Percentiles rank a stretch among this genome's conserved stretches.
These are phyloP conservation scores for Mycena olivaceomarginata DNA, from an alignment of 768 basidiomycete species.

Conservation along the genomic window DNA sequence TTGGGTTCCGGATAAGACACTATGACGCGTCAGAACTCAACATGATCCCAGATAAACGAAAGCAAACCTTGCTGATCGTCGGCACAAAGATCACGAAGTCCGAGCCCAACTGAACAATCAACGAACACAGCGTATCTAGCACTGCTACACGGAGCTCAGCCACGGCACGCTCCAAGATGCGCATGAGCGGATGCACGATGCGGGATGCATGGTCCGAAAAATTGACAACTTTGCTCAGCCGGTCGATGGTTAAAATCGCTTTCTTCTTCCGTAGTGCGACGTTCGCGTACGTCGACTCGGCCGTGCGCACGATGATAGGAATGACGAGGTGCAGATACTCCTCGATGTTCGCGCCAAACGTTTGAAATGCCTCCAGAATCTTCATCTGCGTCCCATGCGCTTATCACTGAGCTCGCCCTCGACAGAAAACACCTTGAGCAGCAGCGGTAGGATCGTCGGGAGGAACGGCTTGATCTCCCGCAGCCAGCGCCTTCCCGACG, in stretches of 20 bases:
- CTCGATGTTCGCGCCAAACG: conserved; percentile 97
- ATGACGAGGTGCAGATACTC: conserved; percentile 98
- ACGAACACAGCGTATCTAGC: conserved; percentile 94
- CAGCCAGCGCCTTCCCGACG: conserved; percentile 93
- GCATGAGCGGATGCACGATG: conserved; percentile 96
- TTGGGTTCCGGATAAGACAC: conserved; percentile 86
- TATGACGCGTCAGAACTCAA: conserved; percentile 52
- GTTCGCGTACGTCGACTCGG: conserved; percentile 87
- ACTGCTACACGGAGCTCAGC: conserved; percentile 90
- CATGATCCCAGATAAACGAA: background rate
- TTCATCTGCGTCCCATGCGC: conserved; percentile 88
- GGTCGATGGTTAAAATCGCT: conserved; percentile 95
- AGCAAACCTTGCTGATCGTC: conserved; percentile 93
- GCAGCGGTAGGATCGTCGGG: conserved; percentile 91
- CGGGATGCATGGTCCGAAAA: conserved; percentile 98
- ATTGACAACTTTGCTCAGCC: conserved; percentile 93
- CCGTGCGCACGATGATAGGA: conserved; percentile 94
- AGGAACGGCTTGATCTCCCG: conserved; percentile 99
- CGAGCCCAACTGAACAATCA: conserved; percentile 94
- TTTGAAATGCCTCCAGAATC: conserved; percentile 95
- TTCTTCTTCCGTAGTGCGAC: conserved; percentile 86
- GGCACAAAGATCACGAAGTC: conserved; percentile 99
- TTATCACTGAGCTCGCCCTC: conserved; percentile 93
- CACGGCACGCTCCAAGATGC: conserved; percentile 84
- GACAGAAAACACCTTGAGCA: conserved; percentile 86